Evolutionary conservation across 176 grass and related monocot species (phyloP).

Genomic region (Oropetium thomaeum): DNA sequence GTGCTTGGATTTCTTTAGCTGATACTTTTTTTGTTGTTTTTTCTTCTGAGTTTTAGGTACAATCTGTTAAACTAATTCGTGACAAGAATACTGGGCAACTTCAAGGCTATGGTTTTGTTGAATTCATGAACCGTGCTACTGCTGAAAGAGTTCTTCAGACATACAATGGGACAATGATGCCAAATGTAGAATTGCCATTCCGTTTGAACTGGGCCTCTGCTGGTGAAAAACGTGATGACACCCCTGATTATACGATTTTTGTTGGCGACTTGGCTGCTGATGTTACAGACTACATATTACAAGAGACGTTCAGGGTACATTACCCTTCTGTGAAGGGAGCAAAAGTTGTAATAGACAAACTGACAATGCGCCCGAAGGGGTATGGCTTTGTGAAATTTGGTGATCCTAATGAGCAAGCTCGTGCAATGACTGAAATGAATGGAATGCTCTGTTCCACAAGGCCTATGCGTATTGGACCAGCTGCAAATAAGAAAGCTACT

Average conservation of each 20-base stretch:
- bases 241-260: constrained; percentile 82
- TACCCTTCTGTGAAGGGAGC: constrained; percentile 82
- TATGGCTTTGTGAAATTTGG: constrained; percentile 90
- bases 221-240: constrained; percentile 82
- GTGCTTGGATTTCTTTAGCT: neutral
- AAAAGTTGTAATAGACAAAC: constrained; percentile 85
- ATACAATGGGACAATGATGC: constrained; percentile 81
- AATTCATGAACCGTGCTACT: constrained; percentile 47
- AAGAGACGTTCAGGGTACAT: constrained; percentile 71
- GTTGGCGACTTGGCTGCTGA: constrained; percentile 82
- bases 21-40: neutral
- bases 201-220: constrained; percentile 80
- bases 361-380: constrained; percentile 73
- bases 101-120: constrained; percentile 85
- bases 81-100: constrained; percentile 72
- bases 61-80: constrained; percentile 73
- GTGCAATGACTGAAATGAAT: constrained; percentile 93
- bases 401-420: constrained; percentile 66
- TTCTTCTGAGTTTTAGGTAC: constrained; percentile 45
- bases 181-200: constrained; percentile 63
- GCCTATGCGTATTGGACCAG: constrained; percentile 75
- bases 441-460: constrained; percentile 77
- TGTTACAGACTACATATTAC: constrained; percentile 80
- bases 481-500: constrained; percentile 66
- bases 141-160: constrained; percentile 74